Conservation (phyloP, 345 rosid genomes). For the Rhodamnia argentea region DNA sequence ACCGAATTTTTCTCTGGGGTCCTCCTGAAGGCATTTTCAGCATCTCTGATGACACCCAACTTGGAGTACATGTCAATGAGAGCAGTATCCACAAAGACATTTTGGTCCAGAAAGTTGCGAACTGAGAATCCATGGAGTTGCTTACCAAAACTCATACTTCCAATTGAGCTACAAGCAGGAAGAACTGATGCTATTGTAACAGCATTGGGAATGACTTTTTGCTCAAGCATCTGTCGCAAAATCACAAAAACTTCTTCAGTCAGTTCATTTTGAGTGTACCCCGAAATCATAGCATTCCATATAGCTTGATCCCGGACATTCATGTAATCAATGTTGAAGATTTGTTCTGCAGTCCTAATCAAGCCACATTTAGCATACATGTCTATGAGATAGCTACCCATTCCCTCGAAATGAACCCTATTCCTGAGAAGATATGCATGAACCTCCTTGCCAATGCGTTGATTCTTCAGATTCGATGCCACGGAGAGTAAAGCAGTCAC, state of each 20-base stretch:
- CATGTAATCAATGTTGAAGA: constrained; percentile 29
- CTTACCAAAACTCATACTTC: constrained; percentile 55
- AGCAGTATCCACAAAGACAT: constrained; percentile 68
- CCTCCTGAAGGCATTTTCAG: constrained; percentile 45
- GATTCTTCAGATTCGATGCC: constrained; percentile 73
- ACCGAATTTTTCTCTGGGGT: constrained; percentile 53
- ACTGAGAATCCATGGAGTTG: constrained; percentile 74
- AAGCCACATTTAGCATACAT: constrained; percentile 84
- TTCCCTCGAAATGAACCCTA: constrained; percentile 54
- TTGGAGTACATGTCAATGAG: constrained; percentile 85
- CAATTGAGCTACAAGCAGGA: constrained; percentile 63
- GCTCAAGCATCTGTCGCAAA: constrained; percentile 52
- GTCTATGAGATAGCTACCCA: constrained; percentile 73
- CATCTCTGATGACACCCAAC: constrained; percentile 49
- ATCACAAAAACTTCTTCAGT: constrained; percentile 43
- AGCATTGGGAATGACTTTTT: constrained; percentile 52
- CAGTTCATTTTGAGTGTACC: constrained; percentile 64
- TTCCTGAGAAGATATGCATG: constrained; percentile 74
- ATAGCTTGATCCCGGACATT: constrained; percentile 60
- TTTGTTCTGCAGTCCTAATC: constrained; percentile 29
- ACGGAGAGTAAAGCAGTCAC: constrained; percentile 70
- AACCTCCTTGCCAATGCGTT: constrained; percentile 62
- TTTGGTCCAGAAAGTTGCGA: constrained; percentile 49
- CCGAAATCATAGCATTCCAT: constrained; percentile 87
- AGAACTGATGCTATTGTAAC: constrained; percentile 67